Evolutionary conservation across 2,329 filamentous ascomycete genomes (phyloP).

Genomic region (Chrysoporthe cubensis): DNA sequence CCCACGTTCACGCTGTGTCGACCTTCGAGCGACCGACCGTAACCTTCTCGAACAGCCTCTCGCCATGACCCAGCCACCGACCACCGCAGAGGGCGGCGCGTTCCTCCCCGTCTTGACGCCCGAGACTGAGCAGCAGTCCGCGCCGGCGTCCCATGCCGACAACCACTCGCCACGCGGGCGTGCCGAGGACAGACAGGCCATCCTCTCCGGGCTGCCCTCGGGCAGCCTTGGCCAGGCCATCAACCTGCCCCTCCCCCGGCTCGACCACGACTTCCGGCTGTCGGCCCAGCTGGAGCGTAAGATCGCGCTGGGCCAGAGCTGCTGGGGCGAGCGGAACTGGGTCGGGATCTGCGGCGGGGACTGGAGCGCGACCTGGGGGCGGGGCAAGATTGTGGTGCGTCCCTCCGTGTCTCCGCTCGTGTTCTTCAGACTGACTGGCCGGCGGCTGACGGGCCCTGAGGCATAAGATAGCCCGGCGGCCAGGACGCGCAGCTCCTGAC

Average conservation of each 20-base stretch:
- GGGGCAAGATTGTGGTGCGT: constrained; percentile 28
- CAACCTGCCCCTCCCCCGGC: constrained; percentile 19
- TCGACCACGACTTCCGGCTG: constrained; percentile 29
- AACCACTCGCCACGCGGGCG: neutral
- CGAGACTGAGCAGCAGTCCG: constrained; percentile 5
- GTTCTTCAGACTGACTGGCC: no score
- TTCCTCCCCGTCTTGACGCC: constrained; percentile 18
- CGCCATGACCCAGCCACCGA: constrained; percentile 1
- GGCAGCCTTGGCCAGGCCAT: constrained; percentile 23
- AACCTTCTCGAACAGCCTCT: neutral
- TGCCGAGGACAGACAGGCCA: constrained; percentile 4
- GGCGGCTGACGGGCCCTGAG: no score
- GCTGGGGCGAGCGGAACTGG: constrained; percentile 31
- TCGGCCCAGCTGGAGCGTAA: constrained; percentile 26
- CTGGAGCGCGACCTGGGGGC: constrained; percentile 30
- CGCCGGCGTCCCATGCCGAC: neutral
- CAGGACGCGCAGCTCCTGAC: constrained; percentile 31
- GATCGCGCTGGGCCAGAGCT: constrained; percentile 23
- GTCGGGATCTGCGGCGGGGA: constrained; percentile 28
- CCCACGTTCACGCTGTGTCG: no score
- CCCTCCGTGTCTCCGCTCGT: neutral
- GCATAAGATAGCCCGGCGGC: constrained; percentile 23
- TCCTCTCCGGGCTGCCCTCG: constrained; percentile 22
- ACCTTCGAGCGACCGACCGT: no score
- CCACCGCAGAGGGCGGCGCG: constrained; percentile 4